These are phyloP conservation scores for slime mould (Dictyostelium discoideum) DNA, from an alignment of 78 protist genomes.

Conservation along the genomic window dicty_2.7 NC_007090.3:2184501-2185000, in stretches of 20 bases:
- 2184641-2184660: background rate
- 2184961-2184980: background rate
- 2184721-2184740: slow-evolving; percentile 8
- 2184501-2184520: background rate
- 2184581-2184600: slow-evolving; percentile 12
- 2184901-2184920: background rate
- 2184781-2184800: too few species aligned
- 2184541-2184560: too few species aligned
- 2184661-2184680: background rate
- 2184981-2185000: background rate
- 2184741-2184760: too few species aligned
- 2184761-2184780: too few species aligned
- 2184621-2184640: background rate
- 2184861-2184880: background rate
- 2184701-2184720: slow-evolving; percentile 18
- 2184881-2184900: background rate
- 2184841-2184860: background rate
- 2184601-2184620: background rate
- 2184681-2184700: background rate
- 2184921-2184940: background rate
- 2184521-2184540: too few species aligned
- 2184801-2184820: too few species aligned
- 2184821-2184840: background rate
- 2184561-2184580: too few species aligned
- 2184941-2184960: background rate